Evolutionary conservation across 768 basidiomycete genomes (phyloP), one percentile per base, ranked within the genome.

Genomic region (Lentinula boryana): DNA sequence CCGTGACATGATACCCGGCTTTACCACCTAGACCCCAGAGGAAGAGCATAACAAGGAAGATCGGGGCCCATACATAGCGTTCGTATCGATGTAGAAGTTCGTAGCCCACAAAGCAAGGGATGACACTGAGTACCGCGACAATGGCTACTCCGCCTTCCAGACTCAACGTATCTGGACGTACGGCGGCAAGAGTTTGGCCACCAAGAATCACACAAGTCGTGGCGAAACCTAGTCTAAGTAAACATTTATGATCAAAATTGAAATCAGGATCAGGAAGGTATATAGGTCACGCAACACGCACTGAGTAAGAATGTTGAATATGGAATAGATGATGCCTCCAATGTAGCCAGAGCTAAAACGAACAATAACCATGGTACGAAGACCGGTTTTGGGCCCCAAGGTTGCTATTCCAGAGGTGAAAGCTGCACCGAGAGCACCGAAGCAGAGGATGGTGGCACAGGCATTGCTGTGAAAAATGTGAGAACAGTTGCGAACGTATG

Each of bases 261-360:
- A 15, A 50, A 38, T 43, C 15, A 15, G 4, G 10, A 55, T 32
- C 3, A 48, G 43, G 13, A 51, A 16, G 8, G 10, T 5, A 46
- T 5, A 48, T 2, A 15, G 8, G 13, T 12, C 6, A 56, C 31
- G 2, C 5, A 32, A 60, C 23, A 64, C 67, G 15, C 56, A 77
- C 72, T 80, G 79, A 2, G 81, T 81, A 18, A 85, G 66, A 63
- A 83, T 81, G 65, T 84, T 84, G 5, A 85, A 68, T 55, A 84
- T 64, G 4, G 81, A 79, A 63, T 79, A 82, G 55, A 83, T 74
- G 4, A 72, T 73, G 4, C 80, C 75, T 13, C 82, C 82, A 9
- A 78, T 59, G 61, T 79, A 83, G 2, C 82, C 83, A 2, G 75
- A 76, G 62, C 75, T 78, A 62, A 74, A 83, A 2, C 82, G 74